These are phyloP conservation scores for Nicotiana noctiflora DNA, from an alignment of 257 asterid species.

Conservation along the genomic window DNA sequence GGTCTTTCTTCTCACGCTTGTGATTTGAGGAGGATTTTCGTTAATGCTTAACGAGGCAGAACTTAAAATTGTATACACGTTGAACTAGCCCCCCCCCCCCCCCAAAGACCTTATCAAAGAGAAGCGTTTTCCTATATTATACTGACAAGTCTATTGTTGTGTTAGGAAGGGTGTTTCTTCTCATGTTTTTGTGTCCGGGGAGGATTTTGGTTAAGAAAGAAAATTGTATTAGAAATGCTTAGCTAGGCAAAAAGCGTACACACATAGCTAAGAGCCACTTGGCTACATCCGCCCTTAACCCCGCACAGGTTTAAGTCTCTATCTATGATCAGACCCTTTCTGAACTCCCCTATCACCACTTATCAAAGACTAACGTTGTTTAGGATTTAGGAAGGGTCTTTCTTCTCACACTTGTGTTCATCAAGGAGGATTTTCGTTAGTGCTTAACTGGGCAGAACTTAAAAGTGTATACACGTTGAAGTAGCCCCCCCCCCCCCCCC, in stretches of 20 bases:
- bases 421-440: background rate
- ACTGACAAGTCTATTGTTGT: too few relatives aligned
- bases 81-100: too few relatives aligned
- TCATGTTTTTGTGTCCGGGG: background rate
- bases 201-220: background rate
- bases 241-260: background rate
- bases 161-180: background rate
- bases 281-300: too few relatives aligned
- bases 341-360: too few relatives aligned
- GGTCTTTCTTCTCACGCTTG: background rate
- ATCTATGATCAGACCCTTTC: too few relatives aligned
- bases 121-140: too few relatives aligned
- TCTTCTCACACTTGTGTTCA: background rate
- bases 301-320: too few relatives aligned
- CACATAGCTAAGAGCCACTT: background rate
- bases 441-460: background rate
- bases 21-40: background rate
- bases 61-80: background rate
- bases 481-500: background rate
- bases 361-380: too few relatives aligned
- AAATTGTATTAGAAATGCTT: background rate
- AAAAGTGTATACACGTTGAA: background rate
- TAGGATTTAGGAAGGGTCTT: background rate
- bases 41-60: background rate
- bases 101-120: too few relatives aligned